A percentile compares a stretch with the other conserved stretches of the same genome.
Conservation (phyloP, 176 grass and related monocot species). For the Metroxylon sagu region DNA sequence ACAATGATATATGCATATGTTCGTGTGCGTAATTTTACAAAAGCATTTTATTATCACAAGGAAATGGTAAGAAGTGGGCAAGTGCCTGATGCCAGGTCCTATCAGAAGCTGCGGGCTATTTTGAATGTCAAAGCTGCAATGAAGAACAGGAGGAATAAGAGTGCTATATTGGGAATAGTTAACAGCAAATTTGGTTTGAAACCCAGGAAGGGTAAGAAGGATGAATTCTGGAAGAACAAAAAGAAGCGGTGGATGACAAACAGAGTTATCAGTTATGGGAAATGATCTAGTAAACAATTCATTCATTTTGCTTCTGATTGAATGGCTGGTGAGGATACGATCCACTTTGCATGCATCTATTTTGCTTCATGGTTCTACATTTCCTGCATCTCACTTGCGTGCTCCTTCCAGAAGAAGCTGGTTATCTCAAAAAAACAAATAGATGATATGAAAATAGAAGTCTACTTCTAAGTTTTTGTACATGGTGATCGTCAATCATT, state of each 20-base stretch:
- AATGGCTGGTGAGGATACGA: too few relatives aligned
- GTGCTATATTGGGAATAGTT: conserved; percentile 58
- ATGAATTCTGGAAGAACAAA: conserved; percentile 94
- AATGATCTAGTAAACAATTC: conserved; percentile 3
- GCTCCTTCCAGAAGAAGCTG: too few relatives aligned
- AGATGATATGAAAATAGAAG: too few relatives aligned
- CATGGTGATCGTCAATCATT: too few relatives aligned
- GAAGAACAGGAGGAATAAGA: conserved; percentile 63
- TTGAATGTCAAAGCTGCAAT: conserved; percentile 61
- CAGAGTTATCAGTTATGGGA: neutral
- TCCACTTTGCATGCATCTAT: too few relatives aligned
- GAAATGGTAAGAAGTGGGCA: conserved; percentile 69
- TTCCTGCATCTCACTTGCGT: too few relatives aligned
- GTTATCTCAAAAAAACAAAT: too few relatives aligned
- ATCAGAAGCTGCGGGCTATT: conserved; percentile 61
- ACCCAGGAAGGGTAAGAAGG: conserved; percentile 61
- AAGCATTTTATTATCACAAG: conserved; percentile 89
- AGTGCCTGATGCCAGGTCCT: conserved; percentile 56
- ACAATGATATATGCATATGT: conserved; percentile 84
- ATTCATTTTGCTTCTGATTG: too few relatives aligned
- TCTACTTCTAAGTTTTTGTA: too few relatives aligned
- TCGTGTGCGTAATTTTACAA: conserved; percentile 60
- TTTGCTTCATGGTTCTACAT: too few relatives aligned
- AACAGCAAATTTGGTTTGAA: conserved; percentile 52
- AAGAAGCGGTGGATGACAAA: conserved; percentile 19